Evolutionary conservation across 2,329 filamentous ascomycete genomes (phyloP).

Genomic region (Anisogramma anomala): DNA sequence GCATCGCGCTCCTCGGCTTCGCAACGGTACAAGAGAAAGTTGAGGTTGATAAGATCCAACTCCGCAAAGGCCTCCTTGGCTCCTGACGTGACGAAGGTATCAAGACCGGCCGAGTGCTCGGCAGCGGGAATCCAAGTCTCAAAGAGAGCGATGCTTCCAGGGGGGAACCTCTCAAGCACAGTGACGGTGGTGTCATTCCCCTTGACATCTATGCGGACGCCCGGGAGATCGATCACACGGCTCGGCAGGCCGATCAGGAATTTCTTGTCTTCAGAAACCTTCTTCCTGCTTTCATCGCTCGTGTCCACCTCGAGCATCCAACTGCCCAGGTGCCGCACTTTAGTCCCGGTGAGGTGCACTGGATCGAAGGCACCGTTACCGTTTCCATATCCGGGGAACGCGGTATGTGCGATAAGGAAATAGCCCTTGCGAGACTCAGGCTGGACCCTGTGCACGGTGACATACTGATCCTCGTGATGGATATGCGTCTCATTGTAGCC

Average conservation of each 20-base stretch:
- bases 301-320: conserved; percentile 87
- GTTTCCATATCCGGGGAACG: conserved; percentile 81
- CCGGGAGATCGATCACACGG: conserved; percentile 61
- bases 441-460: conserved; percentile 92
- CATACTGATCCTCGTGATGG: conserved; percentile 90
- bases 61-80: conserved; percentile 67
- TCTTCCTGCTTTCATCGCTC: conserved; percentile 55
- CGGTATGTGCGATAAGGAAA: conserved; percentile 91
- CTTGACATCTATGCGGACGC: conserved; percentile 60
- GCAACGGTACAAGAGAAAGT: conserved; percentile 82
- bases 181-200: conserved; percentile 67
- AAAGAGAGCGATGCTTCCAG: conserved; percentile 87
- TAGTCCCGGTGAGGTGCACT: conserved; percentile 71
- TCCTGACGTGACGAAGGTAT: conserved; percentile 75
- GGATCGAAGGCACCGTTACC: conserved; percentile 71
- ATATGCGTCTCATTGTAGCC: conserved; percentile 93
- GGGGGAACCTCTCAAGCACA: conserved; percentile 73
- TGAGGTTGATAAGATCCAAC: conserved; percentile 70
- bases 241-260: conserved; percentile 75
- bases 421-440: conserved; percentile 86
- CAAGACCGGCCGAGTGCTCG: conserved; percentile 72
- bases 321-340: conserved; percentile 73
- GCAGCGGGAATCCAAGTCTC: conserved; percentile 90
- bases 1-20: conserved; percentile 77
- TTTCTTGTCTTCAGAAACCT: conserved; percentile 55